Base-by-base conservation (phyloP, 768 basidiomycete species). In the Boletus sensibilis region DNA sequence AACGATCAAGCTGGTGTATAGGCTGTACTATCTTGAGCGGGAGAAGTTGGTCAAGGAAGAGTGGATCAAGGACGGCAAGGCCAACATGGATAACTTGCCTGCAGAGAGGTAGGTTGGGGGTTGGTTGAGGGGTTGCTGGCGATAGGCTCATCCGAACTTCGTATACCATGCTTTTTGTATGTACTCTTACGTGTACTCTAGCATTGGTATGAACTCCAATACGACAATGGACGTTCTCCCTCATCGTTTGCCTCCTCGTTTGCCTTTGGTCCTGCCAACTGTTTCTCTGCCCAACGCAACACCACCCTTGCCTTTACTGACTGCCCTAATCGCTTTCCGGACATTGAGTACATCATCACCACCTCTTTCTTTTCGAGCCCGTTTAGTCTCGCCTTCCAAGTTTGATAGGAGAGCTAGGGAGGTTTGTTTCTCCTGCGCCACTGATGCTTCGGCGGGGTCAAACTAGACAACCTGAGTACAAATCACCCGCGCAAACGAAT, bases 1-100 rank as follows among this genome's bases (percentile, higher is more conserved):
- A 49, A 98, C 97, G 48, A 94, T 98, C 69, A 92, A 92, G 75
- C 74, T 94, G 73, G 90, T 92, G 54, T 94, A 95, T 72, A 79
- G 86, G 60, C 68, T 90, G 64, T 91, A 93, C 69, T 90, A 85
- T 65, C 70, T 74, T 10, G 87, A 86, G 46, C 86, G 76, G 76
- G 86, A 88, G 68, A 88, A 85, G 77, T 64, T 94, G 74, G 87
- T 93, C 50, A 91, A 91, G 74, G 78, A 88, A 67, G 85, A 92
- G 67, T 92, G 91, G 90, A 81, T 94, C 59, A 87, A 89, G 53
- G 84, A 87, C 5, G 90, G 87, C 44, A 88, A 83, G 74, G 89
- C 86, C 9, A 79, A 79, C 38, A 62, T 75, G 60, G 64, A 64
- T 16, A 64, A 65, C 44, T 58, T 70, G 33, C 65, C 67, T 12